Evolutionary conservation across 441 rosid species (phyloP).

Genomic region (Rhodomyrtus psidioides): DNA sequence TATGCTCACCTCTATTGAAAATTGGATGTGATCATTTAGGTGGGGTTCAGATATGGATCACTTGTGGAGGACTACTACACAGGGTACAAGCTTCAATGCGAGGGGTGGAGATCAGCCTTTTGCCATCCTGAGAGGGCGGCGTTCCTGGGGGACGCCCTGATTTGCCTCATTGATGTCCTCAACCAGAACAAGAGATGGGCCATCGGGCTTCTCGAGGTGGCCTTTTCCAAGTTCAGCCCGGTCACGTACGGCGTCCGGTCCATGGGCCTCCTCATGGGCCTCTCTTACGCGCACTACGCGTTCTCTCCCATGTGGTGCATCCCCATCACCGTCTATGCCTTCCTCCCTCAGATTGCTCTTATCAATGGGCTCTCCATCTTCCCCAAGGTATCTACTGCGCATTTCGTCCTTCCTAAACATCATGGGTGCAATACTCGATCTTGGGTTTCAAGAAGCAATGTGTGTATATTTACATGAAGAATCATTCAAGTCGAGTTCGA

Average conservation of each 20-base stretch:
- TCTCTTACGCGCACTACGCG: conserved; percentile 28
- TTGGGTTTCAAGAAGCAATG: neutral
- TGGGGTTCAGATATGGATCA: conserved; percentile 67
- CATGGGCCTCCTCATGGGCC: conserved; percentile 34
- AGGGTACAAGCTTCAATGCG: conserved; percentile 46
- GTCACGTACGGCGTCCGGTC: conserved; percentile 25
- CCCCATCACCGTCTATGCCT: conserved; percentile 38
- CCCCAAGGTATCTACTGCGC: conserved; percentile 31
- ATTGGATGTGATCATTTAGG: conserved; percentile 20
- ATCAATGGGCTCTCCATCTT: conserved; percentile 31
- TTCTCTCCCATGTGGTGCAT: conserved; percentile 38
- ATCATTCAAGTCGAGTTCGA: neutral
- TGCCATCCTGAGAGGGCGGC: conserved; percentile 51
- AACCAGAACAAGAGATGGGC: conserved; percentile 57
- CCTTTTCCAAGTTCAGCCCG: conserved; percentile 30
- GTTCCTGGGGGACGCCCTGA: conserved; percentile 48
- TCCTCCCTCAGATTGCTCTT: conserved; percentile 59
- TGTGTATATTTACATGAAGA: no score
- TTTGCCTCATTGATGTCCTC: conserved; percentile 29
- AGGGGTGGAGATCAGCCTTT: conserved; percentile 60
- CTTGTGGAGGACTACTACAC: conserved; percentile 66
- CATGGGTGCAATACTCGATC: neutral
- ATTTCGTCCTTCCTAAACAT: neutral
- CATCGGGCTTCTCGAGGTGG: conserved; percentile 48
- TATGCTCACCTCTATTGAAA: neutral